Conservation (phyloP, 2,329 filamentous ascomycete genomes). For the Fusarium sp. region DNA sequence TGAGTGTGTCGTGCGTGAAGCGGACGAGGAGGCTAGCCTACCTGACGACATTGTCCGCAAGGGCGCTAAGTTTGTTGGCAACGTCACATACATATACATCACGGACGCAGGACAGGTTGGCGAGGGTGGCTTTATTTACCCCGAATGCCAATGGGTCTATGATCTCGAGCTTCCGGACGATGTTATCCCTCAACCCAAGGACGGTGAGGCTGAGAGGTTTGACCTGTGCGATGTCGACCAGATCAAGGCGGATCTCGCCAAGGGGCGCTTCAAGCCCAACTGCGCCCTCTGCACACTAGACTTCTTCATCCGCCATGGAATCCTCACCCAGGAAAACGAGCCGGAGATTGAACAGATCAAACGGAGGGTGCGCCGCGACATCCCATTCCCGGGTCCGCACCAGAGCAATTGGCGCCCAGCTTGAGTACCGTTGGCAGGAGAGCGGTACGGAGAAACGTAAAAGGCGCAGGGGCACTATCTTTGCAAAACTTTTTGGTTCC, state of each 20-base stretch:
- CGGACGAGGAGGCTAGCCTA: conserved; percentile 89
- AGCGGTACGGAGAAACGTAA: background rate
- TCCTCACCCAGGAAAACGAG: conserved; percentile 86
- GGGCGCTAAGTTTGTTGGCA: conserved; percentile 73
- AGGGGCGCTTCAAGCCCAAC: conserved; percentile 92
- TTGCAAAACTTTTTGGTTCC: conserved; percentile 21
- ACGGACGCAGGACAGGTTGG: conserved; percentile 83
- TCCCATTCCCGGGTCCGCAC: conserved; percentile 84
- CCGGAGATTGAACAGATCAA: conserved; percentile 83
- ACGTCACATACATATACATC: conserved; percentile 88
- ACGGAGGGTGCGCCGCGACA: conserved; percentile 80
- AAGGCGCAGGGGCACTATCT: conserved; percentile 9
- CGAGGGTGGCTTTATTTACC: conserved; percentile 86
- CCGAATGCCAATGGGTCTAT: conserved; percentile 93
- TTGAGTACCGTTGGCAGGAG: conserved; percentile 13
- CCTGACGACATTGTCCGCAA: conserved; percentile 78
- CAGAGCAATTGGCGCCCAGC: conserved; percentile 53
- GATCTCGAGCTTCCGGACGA: conserved; percentile 83
- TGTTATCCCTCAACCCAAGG: conserved; percentile 81
- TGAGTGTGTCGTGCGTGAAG: conserved; percentile 88
- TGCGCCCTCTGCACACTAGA: conserved; percentile 88
- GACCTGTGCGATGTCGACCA: conserved; percentile 83
- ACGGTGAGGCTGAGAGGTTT: conserved; percentile 92
- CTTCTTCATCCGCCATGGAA: conserved; percentile 89
- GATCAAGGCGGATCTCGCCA: conserved; percentile 77